Conservation (phyloP, 1,284 basidiomycete genomes). For the Chiua sp. region DNA sequence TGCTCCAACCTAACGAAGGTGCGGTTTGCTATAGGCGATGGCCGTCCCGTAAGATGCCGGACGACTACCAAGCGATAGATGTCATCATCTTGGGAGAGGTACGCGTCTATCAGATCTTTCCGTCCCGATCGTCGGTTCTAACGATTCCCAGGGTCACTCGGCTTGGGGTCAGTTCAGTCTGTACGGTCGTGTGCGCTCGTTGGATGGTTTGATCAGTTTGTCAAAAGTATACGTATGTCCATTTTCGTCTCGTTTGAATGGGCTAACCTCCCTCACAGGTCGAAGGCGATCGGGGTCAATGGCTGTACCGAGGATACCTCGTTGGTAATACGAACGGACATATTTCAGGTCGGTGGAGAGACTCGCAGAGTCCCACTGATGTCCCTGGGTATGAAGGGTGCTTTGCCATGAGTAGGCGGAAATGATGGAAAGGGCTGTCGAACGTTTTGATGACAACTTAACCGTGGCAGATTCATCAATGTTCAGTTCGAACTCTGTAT, state of each 20-base stretch:
- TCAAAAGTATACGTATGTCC: conserved; percentile 74
- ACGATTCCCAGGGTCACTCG: conserved; percentile 66
- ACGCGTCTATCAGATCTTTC: not conserved
- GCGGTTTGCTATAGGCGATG: conserved; percentile 49
- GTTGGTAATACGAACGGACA: conserved; percentile 67
- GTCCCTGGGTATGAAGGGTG: conserved; percentile 75
- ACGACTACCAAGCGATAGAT: conserved; percentile 43
- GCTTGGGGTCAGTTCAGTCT: conserved; percentile 81
- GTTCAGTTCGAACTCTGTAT: not conserved
- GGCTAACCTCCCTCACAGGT: conserved; percentile 45
- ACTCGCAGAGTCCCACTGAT: conserved; percentile 63
- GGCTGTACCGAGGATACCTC: conserved; percentile 79
- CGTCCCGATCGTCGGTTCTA: not conserved
- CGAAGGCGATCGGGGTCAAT: conserved; percentile 70
- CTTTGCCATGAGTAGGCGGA: conserved; percentile 71
- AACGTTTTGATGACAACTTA: not conserved
- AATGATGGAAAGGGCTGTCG: conserved; percentile 36
- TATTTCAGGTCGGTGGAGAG: conserved; percentile 76
- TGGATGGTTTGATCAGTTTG: conserved; percentile 72
- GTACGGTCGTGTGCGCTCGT: conserved; percentile 68
- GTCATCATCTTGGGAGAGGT: conserved; percentile 77
- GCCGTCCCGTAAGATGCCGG: not conserved
- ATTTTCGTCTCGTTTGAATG: conserved; percentile 1
- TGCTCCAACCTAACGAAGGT: conserved; percentile 28
- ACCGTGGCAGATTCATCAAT: not conserved